Evolutionary conservation across 2,329 filamentous ascomycete species (phyloP).

Genomic region (Pyrenophora teres): DNA sequence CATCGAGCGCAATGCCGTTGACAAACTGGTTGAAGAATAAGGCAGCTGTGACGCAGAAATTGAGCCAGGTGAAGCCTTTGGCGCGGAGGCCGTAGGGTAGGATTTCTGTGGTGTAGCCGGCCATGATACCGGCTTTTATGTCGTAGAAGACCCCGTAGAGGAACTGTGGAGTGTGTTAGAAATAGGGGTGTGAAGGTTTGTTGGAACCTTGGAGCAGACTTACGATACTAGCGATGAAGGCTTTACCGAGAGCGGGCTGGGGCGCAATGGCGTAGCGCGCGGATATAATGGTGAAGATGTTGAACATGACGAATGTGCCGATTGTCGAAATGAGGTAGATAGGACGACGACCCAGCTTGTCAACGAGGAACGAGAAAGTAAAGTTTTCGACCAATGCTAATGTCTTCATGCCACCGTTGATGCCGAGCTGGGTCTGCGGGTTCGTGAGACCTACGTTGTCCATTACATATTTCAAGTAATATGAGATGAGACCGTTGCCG

Average conservation of each 20-base stretch:
- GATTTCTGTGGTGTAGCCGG: constrained; percentile 41
- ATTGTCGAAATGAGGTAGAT: constrained; percentile 51
- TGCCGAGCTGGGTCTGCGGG: constrained; percentile 41
- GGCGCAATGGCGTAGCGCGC: constrained; percentile 27
- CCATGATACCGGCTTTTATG: constrained; percentile 17
- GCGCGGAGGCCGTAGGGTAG: constrained; percentile 37
- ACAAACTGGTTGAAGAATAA: constrained; percentile 22
- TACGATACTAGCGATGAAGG: constrained; percentile 13
- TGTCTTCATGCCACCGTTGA: constrained; percentile 49
- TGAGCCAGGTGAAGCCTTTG: constrained; percentile 13
- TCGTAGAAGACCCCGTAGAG: constrained; percentile 19
- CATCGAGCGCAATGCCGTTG: constrained; percentile 24
- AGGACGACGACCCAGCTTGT: constrained; percentile 50
- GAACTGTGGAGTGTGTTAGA: background rate
- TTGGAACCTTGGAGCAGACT: background rate
- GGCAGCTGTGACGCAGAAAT: constrained; percentile 14
- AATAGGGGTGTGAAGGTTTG: too few species aligned
- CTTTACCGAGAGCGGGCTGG: constrained; percentile 2
- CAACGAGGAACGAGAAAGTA: constrained; percentile 37
- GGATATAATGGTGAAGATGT: constrained; percentile 47
- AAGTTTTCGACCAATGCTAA: constrained; percentile 47
- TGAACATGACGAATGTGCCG: constrained; percentile 52
- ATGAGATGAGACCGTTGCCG: constrained; percentile 49
- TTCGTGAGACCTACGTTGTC: constrained; percentile 47
- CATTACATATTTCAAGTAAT: constrained; percentile 46